Evolutionary conservation across 257 asterid genomes (phyloP).

Genomic region (Galeopsis tetrahit): DNA sequence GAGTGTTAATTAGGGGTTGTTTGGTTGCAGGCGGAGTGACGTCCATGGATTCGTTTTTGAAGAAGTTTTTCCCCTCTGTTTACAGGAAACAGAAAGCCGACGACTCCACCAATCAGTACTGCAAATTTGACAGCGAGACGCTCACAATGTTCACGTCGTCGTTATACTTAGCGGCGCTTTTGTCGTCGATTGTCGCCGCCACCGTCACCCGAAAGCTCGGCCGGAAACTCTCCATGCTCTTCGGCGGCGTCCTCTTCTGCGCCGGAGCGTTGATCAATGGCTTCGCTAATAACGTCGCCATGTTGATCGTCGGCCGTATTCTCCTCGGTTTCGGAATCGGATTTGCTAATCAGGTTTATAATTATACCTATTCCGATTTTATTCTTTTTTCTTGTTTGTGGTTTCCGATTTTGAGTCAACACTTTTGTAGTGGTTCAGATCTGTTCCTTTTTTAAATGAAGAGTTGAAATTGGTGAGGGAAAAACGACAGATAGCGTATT

Average conservation of each 20-base stretch:
- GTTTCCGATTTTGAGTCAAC: slow-evolving; percentile 28
- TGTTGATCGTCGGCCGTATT: slow-evolving; percentile 84
- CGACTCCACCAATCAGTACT: slow-evolving; percentile 61
- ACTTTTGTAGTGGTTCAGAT: slow-evolving; percentile 37
- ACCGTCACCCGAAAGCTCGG: slow-evolving; percentile 67
- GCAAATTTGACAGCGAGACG: slow-evolving; percentile 73
- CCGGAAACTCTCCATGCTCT: slow-evolving; percentile 71
- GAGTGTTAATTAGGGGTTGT: slow-evolving; percentile 10
- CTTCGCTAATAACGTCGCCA: slow-evolving; percentile 59
- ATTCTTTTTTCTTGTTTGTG: background rate
- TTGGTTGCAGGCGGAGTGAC: slow-evolving; percentile 80
- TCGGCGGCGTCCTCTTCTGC: slow-evolving; percentile 70
- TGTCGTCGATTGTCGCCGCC: slow-evolving; percentile 72
- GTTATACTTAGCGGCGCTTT: slow-evolving; percentile 79
- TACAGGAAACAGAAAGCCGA: slow-evolving; percentile 54
- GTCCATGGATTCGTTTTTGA: slow-evolving; percentile 74
- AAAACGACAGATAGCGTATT: slow-evolving; percentile 28
- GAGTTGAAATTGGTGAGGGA: background rate
- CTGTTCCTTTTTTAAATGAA: slow-evolving; percentile 39
- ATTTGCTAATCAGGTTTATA: slow-evolving; percentile 72
- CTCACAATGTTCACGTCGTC: slow-evolving; percentile 91
- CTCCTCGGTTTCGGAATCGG: slow-evolving; percentile 88
- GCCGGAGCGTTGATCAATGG: slow-evolving; percentile 82
- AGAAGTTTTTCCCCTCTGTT: slow-evolving; percentile 70
- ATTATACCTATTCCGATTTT: no score